phyloP scores from a whole-genome alignment of 2,329 filamentous ascomycete species.

The Fusarium acutatum region DNA sequence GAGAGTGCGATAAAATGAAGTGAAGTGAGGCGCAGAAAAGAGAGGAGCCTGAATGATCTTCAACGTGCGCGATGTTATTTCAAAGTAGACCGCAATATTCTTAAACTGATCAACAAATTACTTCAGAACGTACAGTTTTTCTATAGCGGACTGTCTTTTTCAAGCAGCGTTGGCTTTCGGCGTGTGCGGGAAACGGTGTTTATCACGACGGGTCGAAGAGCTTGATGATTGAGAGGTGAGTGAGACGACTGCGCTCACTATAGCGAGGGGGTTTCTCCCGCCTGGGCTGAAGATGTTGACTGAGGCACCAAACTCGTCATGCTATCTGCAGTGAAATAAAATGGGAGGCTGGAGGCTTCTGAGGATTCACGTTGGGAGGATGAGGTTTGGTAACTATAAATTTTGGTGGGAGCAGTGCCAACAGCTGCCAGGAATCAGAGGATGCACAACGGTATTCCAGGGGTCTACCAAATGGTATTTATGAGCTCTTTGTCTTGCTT shows the following conservation, averaged over 20 bases:
- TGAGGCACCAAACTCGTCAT: slow-evolving; percentile 1
- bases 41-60: neutral
- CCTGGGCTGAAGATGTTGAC: neutral
- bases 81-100: neutral
- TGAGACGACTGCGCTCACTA: neutral
- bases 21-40: neutral
- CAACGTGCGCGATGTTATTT: neutral
- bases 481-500: neutral
- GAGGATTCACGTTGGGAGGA: neutral
- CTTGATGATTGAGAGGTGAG: neutral
- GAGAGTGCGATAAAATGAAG: neutral
- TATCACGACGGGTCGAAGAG: neutral
- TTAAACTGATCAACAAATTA: neutral
- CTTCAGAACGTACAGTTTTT: neutral
- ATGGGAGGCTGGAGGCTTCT: neutral
- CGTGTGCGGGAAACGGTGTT: neutral
- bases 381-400: slow-evolving; percentile 6
- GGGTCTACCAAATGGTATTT: too few species aligned
- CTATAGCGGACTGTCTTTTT: neutral
- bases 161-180: neutral
- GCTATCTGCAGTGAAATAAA: neutral
- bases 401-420: slow-evolving; percentile 14
- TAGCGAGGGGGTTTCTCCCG: neutral
- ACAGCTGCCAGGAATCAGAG: neutral
- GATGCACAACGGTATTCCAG: neutral